Base-by-base conservation (phyloP, 1,284 basidiomycete species). In the Tylopilus orsonianus region DNA sequence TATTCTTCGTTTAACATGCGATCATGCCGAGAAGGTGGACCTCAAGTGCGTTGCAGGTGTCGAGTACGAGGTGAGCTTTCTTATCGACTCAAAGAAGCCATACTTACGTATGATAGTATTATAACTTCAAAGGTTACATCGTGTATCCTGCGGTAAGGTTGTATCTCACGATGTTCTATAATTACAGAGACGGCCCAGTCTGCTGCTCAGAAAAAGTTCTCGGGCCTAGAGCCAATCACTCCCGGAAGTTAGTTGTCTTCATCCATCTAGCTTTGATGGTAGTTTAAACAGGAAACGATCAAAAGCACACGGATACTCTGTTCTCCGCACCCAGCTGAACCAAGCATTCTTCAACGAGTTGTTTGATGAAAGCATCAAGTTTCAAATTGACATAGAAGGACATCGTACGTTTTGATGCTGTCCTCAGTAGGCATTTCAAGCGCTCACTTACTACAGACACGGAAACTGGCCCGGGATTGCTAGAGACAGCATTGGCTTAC, bases 401-500 rank as follows among this genome's bases (percentile, higher is more conserved):
- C 94, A 97, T 61, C 94, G 93, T 93, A 65, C 59, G 88, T 74
- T 16, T 46, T 23, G 14, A 16, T 9, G 6, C 5, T 19, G 23
- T 13, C 41, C 14, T 38, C 33, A 19, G 37, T 9, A 35, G 5
- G 14, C 10, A 18, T 41, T 13, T 32, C 0, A 24, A 16, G 38
- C 27, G 24, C 37, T 59, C 45, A 50, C 22, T 36, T 45, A 27
- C 14, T 13, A 22, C 12, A 93, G 93, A 98, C 65, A 97, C 96
- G 26, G 95, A 98, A 70, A 97, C 95, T 0, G 95, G 94, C 1
- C 92, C 93, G 5, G 87, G 87, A 32, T 95, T 99, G 1, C 87
- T 89, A 52, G 96, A 99, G 67, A 95, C 95, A 3, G 96, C 96
- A 0, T 75, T 99, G 27, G 90, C 90, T 10, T 98, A 97, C 64